Evolutionary conservation across 805 yeast genomes (phyloP).

Genomic region (Metschnikowia drakensbergensis): DNA sequence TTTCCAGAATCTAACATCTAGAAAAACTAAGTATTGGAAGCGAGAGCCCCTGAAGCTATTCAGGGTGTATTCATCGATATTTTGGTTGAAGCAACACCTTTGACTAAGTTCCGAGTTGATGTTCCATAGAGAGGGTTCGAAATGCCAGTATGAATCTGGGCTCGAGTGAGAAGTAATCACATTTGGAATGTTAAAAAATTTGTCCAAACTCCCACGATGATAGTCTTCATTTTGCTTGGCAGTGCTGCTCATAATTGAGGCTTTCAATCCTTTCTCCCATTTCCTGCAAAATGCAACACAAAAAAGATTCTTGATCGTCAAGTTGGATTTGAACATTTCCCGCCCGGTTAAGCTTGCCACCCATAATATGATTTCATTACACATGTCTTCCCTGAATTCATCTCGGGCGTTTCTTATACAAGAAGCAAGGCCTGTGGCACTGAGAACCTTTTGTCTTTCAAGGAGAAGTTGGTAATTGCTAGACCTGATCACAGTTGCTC

Average conservation of each 20-base stretch:
- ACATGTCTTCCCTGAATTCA: constrained; percentile 75
- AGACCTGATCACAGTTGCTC: constrained; percentile 65
- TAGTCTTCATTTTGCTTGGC: constrained; percentile 14
- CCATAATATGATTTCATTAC: constrained; percentile 69
- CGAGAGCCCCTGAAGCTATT: constrained; percentile 43
- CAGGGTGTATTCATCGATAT: constrained; percentile 24
- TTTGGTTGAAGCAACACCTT: constrained; percentile 46
- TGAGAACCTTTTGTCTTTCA: constrained; percentile 52
- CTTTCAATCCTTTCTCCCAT: constrained; percentile 54
- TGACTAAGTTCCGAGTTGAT: constrained; percentile 38
- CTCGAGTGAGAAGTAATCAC: constrained; percentile 16
- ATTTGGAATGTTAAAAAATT: constrained; percentile 36
- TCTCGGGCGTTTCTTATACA: constrained; percentile 67
- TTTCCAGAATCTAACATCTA: constrained; percentile 74
- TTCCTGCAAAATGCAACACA: constrained; percentile 56
- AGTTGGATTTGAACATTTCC: constrained; percentile 48
- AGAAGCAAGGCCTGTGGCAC: constrained; percentile 61
- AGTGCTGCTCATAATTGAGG: neutral
- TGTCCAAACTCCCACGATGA: constrained; percentile 32
- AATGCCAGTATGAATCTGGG: constrained; percentile 34
- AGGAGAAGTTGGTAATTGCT: constrained; percentile 46
- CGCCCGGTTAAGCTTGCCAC: constrained; percentile 54
- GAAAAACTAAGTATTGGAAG: constrained; percentile 55
- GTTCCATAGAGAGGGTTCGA: constrained; percentile 44
- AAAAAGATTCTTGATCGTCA: constrained; percentile 45